Percentiles rank a stretch among this genome's conserved stretches.
These are phyloP conservation scores for Rhytidiadelphus loreus DNA, from an alignment of 225 moss, liverwort and hornwort genomes.

Conservation along the genomic window DNA sequence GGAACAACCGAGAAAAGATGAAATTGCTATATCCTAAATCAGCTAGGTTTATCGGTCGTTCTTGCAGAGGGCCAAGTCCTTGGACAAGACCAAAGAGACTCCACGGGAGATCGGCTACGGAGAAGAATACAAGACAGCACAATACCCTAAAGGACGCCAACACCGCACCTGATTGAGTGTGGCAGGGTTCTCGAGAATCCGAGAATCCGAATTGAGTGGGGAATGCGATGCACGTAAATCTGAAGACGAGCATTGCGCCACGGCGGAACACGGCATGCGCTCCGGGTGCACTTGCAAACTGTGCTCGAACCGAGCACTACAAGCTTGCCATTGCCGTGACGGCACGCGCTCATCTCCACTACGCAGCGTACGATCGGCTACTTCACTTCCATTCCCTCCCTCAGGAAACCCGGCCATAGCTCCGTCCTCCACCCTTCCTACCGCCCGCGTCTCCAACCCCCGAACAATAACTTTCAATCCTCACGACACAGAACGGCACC, in stretches of 20 bases:
- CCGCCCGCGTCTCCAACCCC: not conserved
- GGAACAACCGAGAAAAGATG: not conserved
- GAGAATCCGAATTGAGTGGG: no score
- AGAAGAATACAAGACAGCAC: not conserved
- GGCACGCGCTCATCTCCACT: conserved; percentile 1
- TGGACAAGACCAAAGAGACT: not conserved
- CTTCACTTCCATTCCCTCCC: conserved; percentile 17
- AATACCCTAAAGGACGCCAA: not conserved
- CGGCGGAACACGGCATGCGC: not conserved
- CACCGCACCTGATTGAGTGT: conserved; percentile 38
- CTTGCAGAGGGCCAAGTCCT: not conserved
- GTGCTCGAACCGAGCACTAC: conserved; percentile 23
- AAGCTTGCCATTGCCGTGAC: conserved; percentile 18
- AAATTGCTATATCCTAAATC: not conserved
- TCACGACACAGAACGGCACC: not conserved
- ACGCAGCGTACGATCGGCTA: conserved; percentile 14
- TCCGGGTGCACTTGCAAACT: conserved; percentile 17
- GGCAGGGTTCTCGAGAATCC: conserved; percentile 13
- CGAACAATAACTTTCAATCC: not conserved
- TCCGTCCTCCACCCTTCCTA: not conserved
- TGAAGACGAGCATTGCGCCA: conserved; percentile 42
- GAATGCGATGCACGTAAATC: conserved; percentile 37
- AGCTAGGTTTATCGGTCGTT: not conserved
- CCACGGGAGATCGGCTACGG: not conserved
- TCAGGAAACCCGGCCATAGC: conserved; percentile 45